A percentile compares a stretch with the other conserved stretches of the same genome.
Evolutionary conservation across 2,329 filamentous ascomycete species (phyloP).

Genomic region (Botrytis hyacinthi): DNA sequence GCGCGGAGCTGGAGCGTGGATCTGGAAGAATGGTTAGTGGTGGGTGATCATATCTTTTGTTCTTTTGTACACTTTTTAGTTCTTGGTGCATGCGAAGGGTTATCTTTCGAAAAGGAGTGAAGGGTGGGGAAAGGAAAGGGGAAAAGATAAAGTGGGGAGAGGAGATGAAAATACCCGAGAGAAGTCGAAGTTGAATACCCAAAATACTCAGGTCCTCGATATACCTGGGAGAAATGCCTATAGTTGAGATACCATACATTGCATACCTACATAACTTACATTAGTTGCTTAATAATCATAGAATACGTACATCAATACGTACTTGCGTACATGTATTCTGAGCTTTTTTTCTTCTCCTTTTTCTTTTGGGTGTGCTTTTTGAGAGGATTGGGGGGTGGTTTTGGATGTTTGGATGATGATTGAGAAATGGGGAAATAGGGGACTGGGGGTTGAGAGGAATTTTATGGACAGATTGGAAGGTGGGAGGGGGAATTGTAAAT

Average conservation of each 20-base stretch:
- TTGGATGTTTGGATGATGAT: neutral
- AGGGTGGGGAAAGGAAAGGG: neutral
- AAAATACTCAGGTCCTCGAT: neutral
- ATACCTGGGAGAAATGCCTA: neutral
- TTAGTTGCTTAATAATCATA: neutral
- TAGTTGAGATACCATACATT: neutral
- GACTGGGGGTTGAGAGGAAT: neutral
- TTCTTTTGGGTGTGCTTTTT: neutral
- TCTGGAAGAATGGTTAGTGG: neutral
- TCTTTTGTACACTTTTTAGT: neutral
- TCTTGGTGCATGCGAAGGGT: neutral
- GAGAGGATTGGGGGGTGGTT: neutral
- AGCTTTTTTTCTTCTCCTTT: neutral
- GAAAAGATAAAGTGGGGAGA: neutral
- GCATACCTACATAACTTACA: neutral
- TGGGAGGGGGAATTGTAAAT: neutral
- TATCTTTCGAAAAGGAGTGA: neutral
- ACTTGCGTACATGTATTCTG: neutral
- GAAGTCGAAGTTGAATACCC: neutral
- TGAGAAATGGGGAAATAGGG: neutral
- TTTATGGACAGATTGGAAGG: neutral
- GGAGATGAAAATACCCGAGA: constrained; percentile 1
- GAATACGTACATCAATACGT: neutral
- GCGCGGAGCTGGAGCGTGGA: neutral
- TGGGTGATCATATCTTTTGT: neutral